phyloP scores from a whole-genome alignment of 176 grass and related monocot genomes.

The Raddia distichophylla region DNA sequence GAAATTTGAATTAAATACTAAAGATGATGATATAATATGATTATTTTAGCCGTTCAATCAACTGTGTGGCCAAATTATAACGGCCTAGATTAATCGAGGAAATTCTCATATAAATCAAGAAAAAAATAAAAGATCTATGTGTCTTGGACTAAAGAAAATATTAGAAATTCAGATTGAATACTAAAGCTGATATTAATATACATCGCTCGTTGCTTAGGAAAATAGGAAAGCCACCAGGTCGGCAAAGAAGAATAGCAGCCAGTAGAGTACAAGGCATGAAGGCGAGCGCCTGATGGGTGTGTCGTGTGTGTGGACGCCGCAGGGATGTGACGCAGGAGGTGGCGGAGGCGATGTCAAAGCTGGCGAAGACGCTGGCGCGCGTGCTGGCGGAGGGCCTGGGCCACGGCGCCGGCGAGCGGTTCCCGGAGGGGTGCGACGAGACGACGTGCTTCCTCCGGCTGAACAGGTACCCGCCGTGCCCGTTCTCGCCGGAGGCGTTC shows the following conservation, averaged over 20 bases:
- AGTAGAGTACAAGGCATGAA: background rate
- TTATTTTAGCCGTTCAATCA: too few relatives aligned
- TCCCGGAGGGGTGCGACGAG: constrained; percentile 72
- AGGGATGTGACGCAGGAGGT: constrained; percentile 70
- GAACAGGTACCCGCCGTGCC: constrained; percentile 87
- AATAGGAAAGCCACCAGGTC: background rate
- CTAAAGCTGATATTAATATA: too few relatives aligned
- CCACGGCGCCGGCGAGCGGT: constrained; percentile 14
- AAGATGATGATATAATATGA: too few relatives aligned
- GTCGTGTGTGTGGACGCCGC: background rate
- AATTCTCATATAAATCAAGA: too few relatives aligned
- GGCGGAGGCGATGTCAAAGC: constrained; percentile 58
- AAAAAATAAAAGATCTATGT: too few relatives aligned
- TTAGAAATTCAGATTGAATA: too few relatives aligned
- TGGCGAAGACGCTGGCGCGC: constrained; percentile 58
- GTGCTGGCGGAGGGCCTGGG: constrained; percentile 59
- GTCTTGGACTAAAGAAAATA: too few relatives aligned
- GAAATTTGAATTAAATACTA: too few relatives aligned
- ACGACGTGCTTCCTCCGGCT: constrained; percentile 81
- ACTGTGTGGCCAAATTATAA: too few relatives aligned
- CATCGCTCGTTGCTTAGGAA: background rate
- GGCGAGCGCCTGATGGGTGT: background rate
- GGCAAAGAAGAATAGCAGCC: background rate
- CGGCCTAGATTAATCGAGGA: too few relatives aligned
- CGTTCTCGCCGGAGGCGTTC: constrained; percentile 55